Percentiles rank a stretch among this genome's conserved stretches.
These are phyloP conservation scores for Chlorencoelia australis DNA, from an alignment of 2,329 filamentous ascomycete genomes.

Conservation along the genomic window DNA sequence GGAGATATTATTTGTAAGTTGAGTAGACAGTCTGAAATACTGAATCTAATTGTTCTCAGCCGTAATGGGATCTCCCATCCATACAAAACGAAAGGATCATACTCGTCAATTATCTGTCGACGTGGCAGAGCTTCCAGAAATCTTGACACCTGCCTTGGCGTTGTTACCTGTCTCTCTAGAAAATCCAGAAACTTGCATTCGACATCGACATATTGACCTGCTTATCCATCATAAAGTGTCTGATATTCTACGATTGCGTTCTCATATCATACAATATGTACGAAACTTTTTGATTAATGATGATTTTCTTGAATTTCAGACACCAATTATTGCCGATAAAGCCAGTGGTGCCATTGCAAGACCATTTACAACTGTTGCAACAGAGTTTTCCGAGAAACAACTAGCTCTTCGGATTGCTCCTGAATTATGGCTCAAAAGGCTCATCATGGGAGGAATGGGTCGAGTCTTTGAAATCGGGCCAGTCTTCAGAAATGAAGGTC, in stretches of 20 bases:
- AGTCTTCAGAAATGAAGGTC: conserved; percentile 84
- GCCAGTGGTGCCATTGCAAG: conserved; percentile 83
- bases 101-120: conserved; percentile 70
- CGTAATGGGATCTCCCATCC: conserved; percentile 58
- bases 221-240: conserved; percentile 60
- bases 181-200: conserved; percentile 61
- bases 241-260: conserved; percentile 64
- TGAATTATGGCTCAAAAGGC: conserved; percentile 87
- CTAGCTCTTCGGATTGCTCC: conserved; percentile 82
- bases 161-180: conserved; percentile 62
- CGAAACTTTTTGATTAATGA: conserved; percentile 62
- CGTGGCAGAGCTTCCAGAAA: conserved; percentile 55
- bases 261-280: conserved; percentile 63
- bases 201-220: conserved; percentile 77
- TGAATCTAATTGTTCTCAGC: conserved; percentile 28
- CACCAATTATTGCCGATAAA: conserved; percentile 72
- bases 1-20: conserved; percentile 77
- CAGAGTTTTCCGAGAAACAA: conserved; percentile 61
- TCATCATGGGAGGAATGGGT: conserved; percentile 82
- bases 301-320: conserved; percentile 79
- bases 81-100: conserved; percentile 54
- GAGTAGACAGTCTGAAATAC: neutral
- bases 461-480: conserved; percentile 89
- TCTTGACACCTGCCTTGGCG: conserved; percentile 71
- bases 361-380: conserved; percentile 72